These are phyloP conservation scores for Penicillium occitanis DNA, from an alignment of 2,329 filamentous ascomycete genomes.

Conservation along the genomic window DNA sequence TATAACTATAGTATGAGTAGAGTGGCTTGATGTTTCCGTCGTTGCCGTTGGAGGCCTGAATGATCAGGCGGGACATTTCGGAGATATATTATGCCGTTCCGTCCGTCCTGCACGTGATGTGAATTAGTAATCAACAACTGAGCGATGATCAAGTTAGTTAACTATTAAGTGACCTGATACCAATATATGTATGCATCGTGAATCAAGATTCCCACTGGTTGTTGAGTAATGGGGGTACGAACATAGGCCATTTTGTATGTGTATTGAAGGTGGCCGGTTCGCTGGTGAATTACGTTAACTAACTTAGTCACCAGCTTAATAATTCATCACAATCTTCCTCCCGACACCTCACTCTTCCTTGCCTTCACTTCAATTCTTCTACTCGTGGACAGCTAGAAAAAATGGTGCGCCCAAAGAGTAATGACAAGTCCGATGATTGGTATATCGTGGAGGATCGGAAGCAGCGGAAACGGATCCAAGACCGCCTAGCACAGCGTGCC, in stretches of 20 bases:
- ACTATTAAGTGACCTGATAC: too few relatives aligned
- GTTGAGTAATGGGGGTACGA: too few relatives aligned
- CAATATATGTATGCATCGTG: too few relatives aligned
- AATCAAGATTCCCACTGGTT: too few relatives aligned
- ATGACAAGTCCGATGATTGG: constrained; percentile 29
- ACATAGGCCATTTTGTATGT: too few relatives aligned
- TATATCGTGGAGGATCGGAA: constrained; percentile 36
- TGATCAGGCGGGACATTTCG: background rate
- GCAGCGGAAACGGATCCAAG: constrained; percentile 44
- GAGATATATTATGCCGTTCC: background rate
- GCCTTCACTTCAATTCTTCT: background rate
- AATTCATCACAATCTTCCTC: background rate
- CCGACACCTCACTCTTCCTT: background rate
- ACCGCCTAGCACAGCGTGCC: constrained; percentile 41
- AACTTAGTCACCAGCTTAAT: background rate
- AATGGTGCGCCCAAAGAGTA: constrained; percentile 9
- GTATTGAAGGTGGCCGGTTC: too few relatives aligned
- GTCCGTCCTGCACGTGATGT: background rate
- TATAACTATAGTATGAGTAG: background rate
- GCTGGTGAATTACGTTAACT: too few relatives aligned
- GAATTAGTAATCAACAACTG: background rate
- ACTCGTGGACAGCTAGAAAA: background rate
- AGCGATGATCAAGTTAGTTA: background rate
- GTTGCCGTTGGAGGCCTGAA: background rate
- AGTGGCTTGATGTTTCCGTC: background rate